Base-by-base conservation (phyloP, 352 stramenopile genomes). In the Globisporangium splendens region DNA sequence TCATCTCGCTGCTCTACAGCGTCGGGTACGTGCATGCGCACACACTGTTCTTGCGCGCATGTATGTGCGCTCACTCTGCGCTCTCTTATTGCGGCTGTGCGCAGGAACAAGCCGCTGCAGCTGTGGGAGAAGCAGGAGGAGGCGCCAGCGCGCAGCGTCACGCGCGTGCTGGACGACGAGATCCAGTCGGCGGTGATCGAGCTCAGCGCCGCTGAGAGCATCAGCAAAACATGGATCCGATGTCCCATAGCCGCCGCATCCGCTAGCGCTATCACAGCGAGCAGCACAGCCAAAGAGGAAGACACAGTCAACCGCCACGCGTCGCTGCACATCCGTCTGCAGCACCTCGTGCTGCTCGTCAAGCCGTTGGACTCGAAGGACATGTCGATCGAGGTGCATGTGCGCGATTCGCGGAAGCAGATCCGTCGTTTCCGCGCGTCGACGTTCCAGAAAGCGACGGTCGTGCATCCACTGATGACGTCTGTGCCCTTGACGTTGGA, bases 1-100 rank as follows among this genome's bases (percentile, higher is more conserved):
- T 79, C 61, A 71, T 87, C 60, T 87, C 77, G 53, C 54, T 84
- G 48, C 65, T 87, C 60, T 87, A 80, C 65, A 87, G 77, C 65
- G 52, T 87, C 63, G 77, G 74, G 77, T 86, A 59, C 49, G 73
- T 70, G 13, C 49, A 4, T 60, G 22, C 28, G 35, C 28, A 35
- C 28, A 11, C 2, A 10, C 28, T 35, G 28, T 35, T 51, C 7
- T 56, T 18, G 10, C 1, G 17, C 5, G 21, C 13, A 15, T 20
- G 21, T 7, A 22, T 6, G 3, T 33, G n/a, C 48, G 20, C 52
- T 12, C 39, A 17, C 35, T 35, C 20, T 21, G 1, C 12, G 18
- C 14, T 20, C 10, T 17, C 33, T 8, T n/a, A 17, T 11, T 11
- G 13, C 15, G 14, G 4, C 33, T 13, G 10, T 42, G 17, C 15